Evolutionary conservation across 139 green algal genomes (phyloP).

Genomic region (Auxenochlorella protothecoides): DNA sequence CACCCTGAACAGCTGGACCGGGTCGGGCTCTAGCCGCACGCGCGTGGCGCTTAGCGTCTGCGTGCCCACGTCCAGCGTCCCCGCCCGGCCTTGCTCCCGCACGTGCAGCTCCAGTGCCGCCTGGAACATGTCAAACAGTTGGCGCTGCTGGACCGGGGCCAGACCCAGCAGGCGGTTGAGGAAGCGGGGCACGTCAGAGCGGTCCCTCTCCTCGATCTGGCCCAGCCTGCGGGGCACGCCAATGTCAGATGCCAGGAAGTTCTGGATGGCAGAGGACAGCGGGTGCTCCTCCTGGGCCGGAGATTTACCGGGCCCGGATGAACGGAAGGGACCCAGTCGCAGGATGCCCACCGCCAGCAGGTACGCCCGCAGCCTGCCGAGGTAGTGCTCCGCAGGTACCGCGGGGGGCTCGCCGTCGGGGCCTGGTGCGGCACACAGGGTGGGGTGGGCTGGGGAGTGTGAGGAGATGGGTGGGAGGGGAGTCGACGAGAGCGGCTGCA

Average conservation of each 20-base stretch:
- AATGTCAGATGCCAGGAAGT: slow-evolving; percentile 12
- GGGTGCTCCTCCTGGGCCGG: slow-evolving; percentile 4
- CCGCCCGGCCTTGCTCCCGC: slow-evolving; percentile 25
- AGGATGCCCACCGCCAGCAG: slow-evolving; percentile 38
- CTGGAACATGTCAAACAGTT: slow-evolving; percentile 53
- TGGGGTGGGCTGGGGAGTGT: not conserved
- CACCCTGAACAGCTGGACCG: slow-evolving; percentile 3
- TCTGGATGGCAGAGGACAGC: slow-evolving; percentile 15
- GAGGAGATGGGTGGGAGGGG: too few species aligned
- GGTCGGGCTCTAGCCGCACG: slow-evolving; percentile 6
- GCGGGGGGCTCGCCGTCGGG: slow-evolving; percentile 5
- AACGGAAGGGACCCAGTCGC: not conserved
- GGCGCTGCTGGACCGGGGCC: slow-evolving; percentile 26
- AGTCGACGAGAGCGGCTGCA: too few species aligned
- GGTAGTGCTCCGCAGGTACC: slow-evolving; percentile 25
- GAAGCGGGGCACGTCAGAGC: slow-evolving; percentile 62
- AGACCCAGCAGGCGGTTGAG: slow-evolving; percentile 66
- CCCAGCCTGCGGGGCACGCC: slow-evolving; percentile 12
- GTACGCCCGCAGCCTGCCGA: slow-evolving; percentile 27
- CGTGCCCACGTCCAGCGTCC: slow-evolving; percentile 50
- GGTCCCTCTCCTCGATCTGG: slow-evolving; percentile 34
- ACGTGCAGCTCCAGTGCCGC: slow-evolving; percentile 36
- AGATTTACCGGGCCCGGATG: not conserved
- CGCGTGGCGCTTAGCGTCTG: slow-evolving; percentile 29
- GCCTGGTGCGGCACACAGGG: not conserved